Base-by-base conservation (phyloP, 2,329 filamentous ascomycete genomes). In the Lachnellula subtilissima region DNA sequence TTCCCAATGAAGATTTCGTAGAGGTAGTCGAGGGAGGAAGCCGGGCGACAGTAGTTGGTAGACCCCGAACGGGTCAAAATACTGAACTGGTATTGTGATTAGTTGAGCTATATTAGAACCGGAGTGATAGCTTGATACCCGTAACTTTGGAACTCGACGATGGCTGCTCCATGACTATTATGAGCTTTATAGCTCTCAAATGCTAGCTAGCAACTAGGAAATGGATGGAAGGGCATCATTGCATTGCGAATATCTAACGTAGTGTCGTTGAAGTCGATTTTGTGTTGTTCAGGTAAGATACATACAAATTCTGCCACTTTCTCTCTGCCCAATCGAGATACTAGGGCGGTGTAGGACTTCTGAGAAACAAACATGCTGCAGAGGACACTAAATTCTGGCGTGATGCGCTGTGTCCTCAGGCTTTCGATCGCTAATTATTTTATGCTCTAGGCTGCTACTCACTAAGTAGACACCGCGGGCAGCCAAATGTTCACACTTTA, bases 1-100 rank as follows among this genome's bases (percentile, higher is more conserved):
- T 72, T 97, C 95, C 94, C 94, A 99, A 69, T 97, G 91, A 47
- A 99, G 84, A 68, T 97, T 95, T 61, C 86, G 88, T 39, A 99
- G 79, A 36, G 94, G 94, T 0, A 97, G 80, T 53, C 89, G 87
- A 43, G 88, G 79, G 42, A 88, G 79, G 56, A 99, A 78, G 56
- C 92, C 85, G 2, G 89, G 84, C 11, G 88, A 86, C 45, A 97
- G 78, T 52, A 93, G 81, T 57, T 89, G 85, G 74, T 93, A 97
- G 61, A 97, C 82, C 67, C 89, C 87, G 70, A 90, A 88, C 52
- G 94, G 93, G 75, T 99, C 94, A 76, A 89, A 91, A 76, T 96
- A 99, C 78, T 97, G 92, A 76, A 97, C 91, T 96, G 46, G 3
- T 47, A 25, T 11, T 12, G 47, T 39, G 12, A 32, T 64, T 54